Base-by-base conservation (phyloP, 345 rosid species). In the Populus alba region DNA sequence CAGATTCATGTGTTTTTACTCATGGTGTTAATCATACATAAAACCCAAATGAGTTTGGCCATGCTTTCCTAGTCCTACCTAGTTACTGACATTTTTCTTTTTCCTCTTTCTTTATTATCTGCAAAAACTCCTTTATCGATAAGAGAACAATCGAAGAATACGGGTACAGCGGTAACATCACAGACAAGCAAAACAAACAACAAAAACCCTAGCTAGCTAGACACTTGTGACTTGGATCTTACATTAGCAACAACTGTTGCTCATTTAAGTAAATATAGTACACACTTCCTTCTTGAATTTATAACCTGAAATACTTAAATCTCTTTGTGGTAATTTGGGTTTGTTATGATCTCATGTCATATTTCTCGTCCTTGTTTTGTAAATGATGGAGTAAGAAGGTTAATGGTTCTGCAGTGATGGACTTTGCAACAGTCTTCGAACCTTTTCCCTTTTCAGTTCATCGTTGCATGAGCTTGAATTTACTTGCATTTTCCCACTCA, bases 181-280 rank as follows among this genome's bases (percentile, higher is more conserved):
- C 77, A 70, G 16, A 70, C 74, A 73, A 72, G 81, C 77, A 78
- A 78, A 68, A 47, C 29, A 73, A 71, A 70, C 20, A 31, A 16
- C 37, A 17, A 63, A 87, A 85, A 86, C 87, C 88, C 88, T 87
- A 86, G 86, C 71, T 73, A 80, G 63, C 73, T 79, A 77, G 62
- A 18, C 68, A 79, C 80, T 66, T 33, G 72, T 71, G 67, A 3
- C 31, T 31, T 53, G 43, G 27, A 27, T 25, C 73, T 75, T 77
- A 70, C 75, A 33, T 33, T 33, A 33, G 70, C 70, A 43, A 47
- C 31, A 16, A 69, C 77, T 38, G 55, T 29, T 68, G 35, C 31
- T 71, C 23, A 43, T 74, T 35, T 63, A 18, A 59, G 15, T 22
- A 55, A 53, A 20, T 59, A 8, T 41, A 41, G 45, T 0, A 41